Evolutionary conservation across 805 yeast species (phyloP), one percentile per base, ranked within the genome.

Genomic region (Isabelozyma pseudorhagii): DNA sequence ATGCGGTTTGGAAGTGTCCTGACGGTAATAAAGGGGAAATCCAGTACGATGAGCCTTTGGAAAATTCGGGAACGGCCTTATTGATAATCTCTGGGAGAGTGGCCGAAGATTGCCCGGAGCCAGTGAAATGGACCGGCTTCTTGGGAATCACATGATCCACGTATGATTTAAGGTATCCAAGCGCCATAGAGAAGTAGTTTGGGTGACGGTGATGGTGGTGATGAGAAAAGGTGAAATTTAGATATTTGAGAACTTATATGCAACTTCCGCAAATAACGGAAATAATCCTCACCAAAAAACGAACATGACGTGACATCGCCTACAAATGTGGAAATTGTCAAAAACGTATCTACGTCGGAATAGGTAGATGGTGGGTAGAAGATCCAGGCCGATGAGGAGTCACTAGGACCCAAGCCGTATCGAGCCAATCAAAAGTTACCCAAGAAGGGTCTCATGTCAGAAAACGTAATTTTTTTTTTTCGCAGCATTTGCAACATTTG

Each of bases 1-100:
- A 79, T 13, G 81, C 69, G 3, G 81, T 77, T 60, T 81, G 84
- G 18, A 75, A 54, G 42, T 76, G 75, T 25, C 84, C 84, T 42
- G 73, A 72, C 46, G 76, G 64, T 5, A 80, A 62, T 11, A 71
- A 61, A 3, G 84, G 84, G 52, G 76, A 73, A 45, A 79, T 65
- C 57, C 59, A 64, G 56, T 64, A 76, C n/a, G 65, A 64, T 47
- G 71, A 64, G 5, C 72, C 71, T 17, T 69, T 57, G 21, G 53
- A 48, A 40, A 79, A 63, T 47, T 75, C 76, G 0, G 83, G 81
- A 0, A 74, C 74, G 13, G 61, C 53, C 1, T 60, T 46, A 38
- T 59, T 55, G 44, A 79, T 59, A 38, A 80, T 69, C 17, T 74
- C 67, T 40, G 58, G 45, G 53, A 68, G 21, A 57, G 69, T 46